A percentile compares a stretch with the other conserved stretches of the same genome.
These are phyloP conservation scores for Botrytis porri DNA, from an alignment of 2,329 filamentous ascomycete genomes.

Conservation along the genomic window DNA sequence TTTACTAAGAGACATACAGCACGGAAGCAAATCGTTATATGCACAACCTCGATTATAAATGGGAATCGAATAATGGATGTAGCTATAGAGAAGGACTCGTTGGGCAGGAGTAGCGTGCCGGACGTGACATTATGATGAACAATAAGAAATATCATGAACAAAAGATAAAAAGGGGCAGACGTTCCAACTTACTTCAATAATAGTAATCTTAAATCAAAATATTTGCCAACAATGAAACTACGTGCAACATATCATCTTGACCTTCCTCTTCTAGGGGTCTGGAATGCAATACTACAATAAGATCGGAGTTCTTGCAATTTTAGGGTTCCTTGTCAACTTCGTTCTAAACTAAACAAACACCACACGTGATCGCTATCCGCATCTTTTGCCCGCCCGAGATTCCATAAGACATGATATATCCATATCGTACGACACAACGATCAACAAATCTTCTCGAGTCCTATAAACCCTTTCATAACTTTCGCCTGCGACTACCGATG, in stretches of 20 bases:
- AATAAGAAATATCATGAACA: slow-evolving; percentile 18
- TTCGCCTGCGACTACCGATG: slow-evolving; percentile 14
- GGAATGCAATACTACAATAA: slow-evolving; percentile 14
- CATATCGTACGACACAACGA: slow-evolving; percentile 33
- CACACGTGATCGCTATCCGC: slow-evolving; percentile 32
- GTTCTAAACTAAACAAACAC: slow-evolving; percentile 20
- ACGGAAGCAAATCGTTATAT: slow-evolving; percentile 82
- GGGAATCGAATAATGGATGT: slow-evolving; percentile 86
- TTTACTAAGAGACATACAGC: slow-evolving; percentile 42
- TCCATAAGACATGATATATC: slow-evolving; percentile 29
- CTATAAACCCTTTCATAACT: slow-evolving; percentile 12
- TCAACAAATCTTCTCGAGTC: slow-evolving; percentile 24
- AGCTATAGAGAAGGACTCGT: slow-evolving; percentile 63
- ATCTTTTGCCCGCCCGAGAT: slow-evolving; percentile 25
- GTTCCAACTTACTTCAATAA: background rate
- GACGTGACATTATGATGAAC: slow-evolving; percentile 32
- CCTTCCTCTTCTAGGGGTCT: background rate
- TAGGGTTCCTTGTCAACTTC: slow-evolving; percentile 15
- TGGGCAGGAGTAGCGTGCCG: slow-evolving; percentile 32
- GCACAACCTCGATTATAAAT: slow-evolving; percentile 86
- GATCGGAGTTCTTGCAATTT: slow-evolving; percentile 10
- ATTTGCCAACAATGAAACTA: slow-evolving; percentile 7
- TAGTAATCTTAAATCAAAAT: slow-evolving; percentile 17
- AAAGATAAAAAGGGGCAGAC: slow-evolving; percentile 10
- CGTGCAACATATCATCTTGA: background rate